Evolutionary conservation across 345 rosid species (phyloP), one percentile per base, ranked within the genome.

Genomic region (Psidium guajava): DNA sequence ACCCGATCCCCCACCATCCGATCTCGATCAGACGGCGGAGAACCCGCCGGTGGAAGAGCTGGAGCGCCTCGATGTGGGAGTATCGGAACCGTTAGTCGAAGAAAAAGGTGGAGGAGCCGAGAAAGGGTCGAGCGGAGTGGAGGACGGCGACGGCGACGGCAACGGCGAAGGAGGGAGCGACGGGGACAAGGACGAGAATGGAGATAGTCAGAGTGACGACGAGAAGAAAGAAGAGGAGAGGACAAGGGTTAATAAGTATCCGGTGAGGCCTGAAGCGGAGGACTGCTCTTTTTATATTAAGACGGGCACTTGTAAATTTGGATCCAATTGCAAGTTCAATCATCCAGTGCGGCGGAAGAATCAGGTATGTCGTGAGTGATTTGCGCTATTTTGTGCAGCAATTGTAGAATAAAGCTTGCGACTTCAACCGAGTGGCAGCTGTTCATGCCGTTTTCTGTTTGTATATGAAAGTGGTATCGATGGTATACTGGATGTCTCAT

Each of bases 271-370:
- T 44, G 95, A 90, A 14, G 98, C 95, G 8, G 98, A 93, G 88
- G 98, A 97, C 89, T 97, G 99, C 73, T 69, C 99, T 0, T 95
- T 73, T 84, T 96, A 94, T 58, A 93, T 97, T 90, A 94, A 91
- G 88, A 94, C 95, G 16, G 98, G 99, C 42, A 89, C 86, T 80
- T 96, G 99, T 93, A 97, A 93, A 86, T 97, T 88, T 85, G 99
- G 97, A 74, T 92, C 91, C 28, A 91, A 82, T 89, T 96, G 99
- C 95, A 96, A 93, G 94, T 96, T 95, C 88, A 97, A 96, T 86
- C 99, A 97, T 40, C 99, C 99, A 42, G 83, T 92, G 83, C 89
- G 88, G 25, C 88, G 88, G 84, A 93, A 87, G 86, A 85, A 54
- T 86, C 94, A 92, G 96, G 99, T 96, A 87, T 47, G 81, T 42